Base-by-base conservation (phyloP, 78 protist species). In the Isochrysis galbana region DNA sequence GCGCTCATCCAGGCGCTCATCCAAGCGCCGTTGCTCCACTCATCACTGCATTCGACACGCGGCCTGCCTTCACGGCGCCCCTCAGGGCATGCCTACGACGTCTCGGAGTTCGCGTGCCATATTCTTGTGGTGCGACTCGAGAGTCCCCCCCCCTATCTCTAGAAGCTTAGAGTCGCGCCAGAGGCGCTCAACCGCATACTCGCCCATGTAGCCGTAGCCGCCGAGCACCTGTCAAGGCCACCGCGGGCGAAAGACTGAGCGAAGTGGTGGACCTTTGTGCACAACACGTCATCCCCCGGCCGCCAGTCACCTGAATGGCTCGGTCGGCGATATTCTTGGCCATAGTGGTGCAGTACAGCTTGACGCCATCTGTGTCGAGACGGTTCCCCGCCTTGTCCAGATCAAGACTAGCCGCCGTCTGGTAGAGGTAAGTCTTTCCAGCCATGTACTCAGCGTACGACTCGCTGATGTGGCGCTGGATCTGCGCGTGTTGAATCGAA, bases 81-180 rank as follows among this genome's bases (percentile, higher is more conserved):
- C n/a, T n/a, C n/a, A n/a, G n/a, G n/a, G n/a, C n/a, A n/a, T n/a
- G n/a, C n/a, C n/a, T n/a, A n/a, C n/a, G n/a, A n/a, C n/a, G n/a
- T n/a, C n/a, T n/a, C n/a, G n/a, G n/a, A n/a, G n/a, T n/a, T n/a
- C 80, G 41, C 84, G 84, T 32, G 46, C 84, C 84, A 77, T 39
- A 29, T 77, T 77, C 84, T 91, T 91, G 48, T 91, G 93, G 93
- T 91, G 93, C n/a, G 93, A 26, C 83, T 91, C 96, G 42, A 72
- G 91, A 41, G 96, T 95, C 72, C 96, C 96, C 32, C 94, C 96
- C 61, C 94, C 91, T 10, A 95, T 93, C 67, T 88, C 74, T 41
- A 91, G 36, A 51, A 95, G 90, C 72, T 93, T 92, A 41, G 87
- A 44, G 77, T 95, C 96, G 34, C 96, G 96, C 86, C 87, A 89